Conservation (phyloP, 2,329 filamentous ascomycete genomes). For the Cadophora luteo-olivacea region DNA sequence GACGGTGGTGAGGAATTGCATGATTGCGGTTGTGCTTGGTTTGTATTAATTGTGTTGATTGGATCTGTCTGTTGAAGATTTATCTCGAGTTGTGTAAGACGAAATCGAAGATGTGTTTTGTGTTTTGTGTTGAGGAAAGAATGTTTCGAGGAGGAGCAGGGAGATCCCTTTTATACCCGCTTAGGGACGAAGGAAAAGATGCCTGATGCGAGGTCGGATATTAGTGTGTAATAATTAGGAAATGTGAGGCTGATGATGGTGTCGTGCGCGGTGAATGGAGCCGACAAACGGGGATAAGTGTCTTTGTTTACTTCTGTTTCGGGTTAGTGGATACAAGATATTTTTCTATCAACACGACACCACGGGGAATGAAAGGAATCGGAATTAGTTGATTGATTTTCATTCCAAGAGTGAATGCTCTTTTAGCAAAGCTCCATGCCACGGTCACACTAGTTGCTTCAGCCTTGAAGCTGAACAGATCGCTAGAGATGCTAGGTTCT, state of each 20-base stretch:
- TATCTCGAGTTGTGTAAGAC: background rate
- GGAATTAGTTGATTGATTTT: no score
- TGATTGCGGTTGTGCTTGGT: background rate
- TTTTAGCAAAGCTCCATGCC: no score
- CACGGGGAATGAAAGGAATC: background rate
- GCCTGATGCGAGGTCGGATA: background rate
- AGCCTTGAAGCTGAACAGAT: no score
- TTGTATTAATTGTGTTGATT: background rate
- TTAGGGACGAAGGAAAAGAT: background rate
- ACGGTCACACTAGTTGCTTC: no score
- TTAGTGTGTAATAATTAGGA: background rate
- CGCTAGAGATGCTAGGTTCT: no score
- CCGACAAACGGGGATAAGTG: background rate
- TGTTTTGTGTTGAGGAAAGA: slow-evolving; percentile 3
- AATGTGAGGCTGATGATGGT: background rate
- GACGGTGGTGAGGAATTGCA: slow-evolving; percentile 10
- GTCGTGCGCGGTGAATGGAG: slow-evolving; percentile 5
- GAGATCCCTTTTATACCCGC: background rate
- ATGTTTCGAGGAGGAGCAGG: background rate
- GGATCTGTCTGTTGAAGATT: no score
- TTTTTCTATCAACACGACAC: background rate
- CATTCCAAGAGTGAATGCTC: no score
- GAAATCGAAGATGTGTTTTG: background rate
- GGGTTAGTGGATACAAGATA: background rate
- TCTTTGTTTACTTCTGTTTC: slow-evolving; percentile 6